Conservation (phyloP, 1,284 basidiomycete genomes). For the Xerocomus minutiporus region DNA sequence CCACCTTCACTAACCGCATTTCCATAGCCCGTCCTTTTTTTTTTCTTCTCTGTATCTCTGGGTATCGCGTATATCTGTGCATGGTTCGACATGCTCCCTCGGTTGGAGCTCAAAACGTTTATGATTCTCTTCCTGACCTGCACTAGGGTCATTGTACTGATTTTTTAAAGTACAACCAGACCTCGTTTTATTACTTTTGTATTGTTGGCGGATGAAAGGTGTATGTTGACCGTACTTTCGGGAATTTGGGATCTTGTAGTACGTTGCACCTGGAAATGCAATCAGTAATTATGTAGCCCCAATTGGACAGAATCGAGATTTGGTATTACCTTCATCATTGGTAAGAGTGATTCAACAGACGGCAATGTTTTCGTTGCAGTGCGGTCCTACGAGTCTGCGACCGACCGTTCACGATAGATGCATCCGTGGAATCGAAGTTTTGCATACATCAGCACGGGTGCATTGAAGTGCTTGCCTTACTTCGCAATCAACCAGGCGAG, state of each 20-base stretch:
- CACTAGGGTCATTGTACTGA: slow-evolving; percentile 8
- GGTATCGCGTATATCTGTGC: slow-evolving; percentile 27
- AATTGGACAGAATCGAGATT: not conserved
- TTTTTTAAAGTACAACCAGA: slow-evolving; percentile 4
- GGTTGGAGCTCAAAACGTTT: slow-evolving; percentile 6
- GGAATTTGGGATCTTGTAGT: not conserved
- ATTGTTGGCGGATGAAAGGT: slow-evolving; percentile 15
- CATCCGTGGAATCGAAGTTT: too few species aligned
- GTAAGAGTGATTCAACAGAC: too few species aligned
- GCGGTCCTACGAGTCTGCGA: too few species aligned
- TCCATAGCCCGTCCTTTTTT: not conserved
- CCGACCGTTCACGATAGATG: too few species aligned
- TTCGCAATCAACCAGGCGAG: too few species aligned
- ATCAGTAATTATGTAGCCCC: not conserved
- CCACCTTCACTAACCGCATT: slow-evolving; percentile 14
- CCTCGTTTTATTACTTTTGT: slow-evolving; percentile 14
- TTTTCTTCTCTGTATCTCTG: slow-evolving; percentile 17
- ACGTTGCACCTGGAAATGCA: not conserved
- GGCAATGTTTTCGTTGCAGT: too few species aligned
- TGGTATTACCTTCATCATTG: too few species aligned
- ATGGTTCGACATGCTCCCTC: slow-evolving; percentile 11
- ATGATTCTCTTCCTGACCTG: slow-evolving; percentile 1
- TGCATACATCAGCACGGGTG: too few species aligned
- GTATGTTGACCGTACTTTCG: slow-evolving; percentile 11
- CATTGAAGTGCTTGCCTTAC: too few species aligned